Percentiles rank a stretch among this genome's conserved stretches.
These are phyloP conservation scores for Aurinia saxatilis DNA, from an alignment of 345 rosid species.

Conservation along the genomic window DNA sequence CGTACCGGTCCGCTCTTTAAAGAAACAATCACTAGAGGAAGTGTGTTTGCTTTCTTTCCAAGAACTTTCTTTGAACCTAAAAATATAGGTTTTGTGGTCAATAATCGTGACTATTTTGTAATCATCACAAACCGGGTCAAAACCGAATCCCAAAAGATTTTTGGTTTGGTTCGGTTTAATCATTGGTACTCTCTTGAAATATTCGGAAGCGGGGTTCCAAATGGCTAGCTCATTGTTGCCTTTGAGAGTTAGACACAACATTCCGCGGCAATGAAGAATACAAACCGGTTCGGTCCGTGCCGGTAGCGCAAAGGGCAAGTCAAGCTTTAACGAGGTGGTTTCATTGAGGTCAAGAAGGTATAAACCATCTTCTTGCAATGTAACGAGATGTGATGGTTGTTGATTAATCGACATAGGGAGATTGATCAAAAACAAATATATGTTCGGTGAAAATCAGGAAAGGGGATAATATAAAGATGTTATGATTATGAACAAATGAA, in stretches of 20 bases:
- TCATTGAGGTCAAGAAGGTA: background rate
- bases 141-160: conserved; percentile 4
- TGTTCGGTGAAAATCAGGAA: no score
- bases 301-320: conserved; percentile 5
- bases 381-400: background rate
- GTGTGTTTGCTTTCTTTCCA: no score
- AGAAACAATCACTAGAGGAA: no score
- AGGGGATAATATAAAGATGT: no score
- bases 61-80: background rate
- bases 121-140: background rate
- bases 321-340: background rate
- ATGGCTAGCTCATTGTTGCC: background rate
- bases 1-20: no score
- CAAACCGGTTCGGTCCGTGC: background rate
- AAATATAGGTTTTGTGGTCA: background rate
- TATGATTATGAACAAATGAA: no score
- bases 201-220: background rate
- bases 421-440: background rate
- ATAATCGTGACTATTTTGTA: background rate
- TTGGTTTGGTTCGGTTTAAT: background rate
- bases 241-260: conserved; percentile 10
- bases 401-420: background rate
- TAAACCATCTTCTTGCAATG: conserved; percentile 1
- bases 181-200: background rate
- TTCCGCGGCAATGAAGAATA: conserved; percentile 7